Evolutionary conservation across 352 stramenopile species (phyloP), one percentile per base, ranked within the genome.

Genomic region (Phytophthora uliginosa): DNA sequence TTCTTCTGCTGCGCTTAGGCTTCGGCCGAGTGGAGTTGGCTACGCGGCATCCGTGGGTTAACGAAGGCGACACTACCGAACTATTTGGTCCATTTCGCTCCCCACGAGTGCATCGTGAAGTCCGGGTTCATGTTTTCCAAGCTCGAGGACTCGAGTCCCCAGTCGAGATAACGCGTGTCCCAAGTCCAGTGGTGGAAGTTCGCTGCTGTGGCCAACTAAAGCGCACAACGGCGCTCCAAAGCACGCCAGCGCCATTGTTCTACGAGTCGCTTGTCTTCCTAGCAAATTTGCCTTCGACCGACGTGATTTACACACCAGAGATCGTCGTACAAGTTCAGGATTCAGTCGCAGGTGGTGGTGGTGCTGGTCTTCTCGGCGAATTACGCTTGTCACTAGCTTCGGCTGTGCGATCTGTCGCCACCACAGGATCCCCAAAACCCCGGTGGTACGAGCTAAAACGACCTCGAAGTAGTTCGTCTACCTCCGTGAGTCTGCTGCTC

Each of bases 81-180:
- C 56, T 92, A 0, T 92, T 91, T 34, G 40, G 60, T 3, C 77
- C 82, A 0, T 90, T 92, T 52, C 78, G 82, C 4, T 78, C 80
- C 2, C 73, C 85, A 26, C 66, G 71, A 22, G 78, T 95, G 18
- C 61, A 92, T 61, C 78, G 84, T 2, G 84, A 94, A 22, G 71
- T 97, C 9, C 89, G 91, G 7, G 83, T 98, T 0, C 85, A 98
- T 59, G 34, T 98, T 13, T 98, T 94, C 69, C 93, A 98, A 61
- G 87, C 86, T 20, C 79, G 89, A 17, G 78, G 85, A 34, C 62
- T 93, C 0, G 64, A 93, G 8, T 63, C 93, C 0, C 74, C 82
- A 1, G 59, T 72, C 2, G 85, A 80, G 2, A 76, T 77, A n/a
- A 70, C 84, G n/a, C 87, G 85, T 0, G 28, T 81, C 0, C 83